Evolutionary conservation across 2,329 filamentous ascomycete species (phyloP).

Genomic region (Juglanconis oblonga): DNA sequence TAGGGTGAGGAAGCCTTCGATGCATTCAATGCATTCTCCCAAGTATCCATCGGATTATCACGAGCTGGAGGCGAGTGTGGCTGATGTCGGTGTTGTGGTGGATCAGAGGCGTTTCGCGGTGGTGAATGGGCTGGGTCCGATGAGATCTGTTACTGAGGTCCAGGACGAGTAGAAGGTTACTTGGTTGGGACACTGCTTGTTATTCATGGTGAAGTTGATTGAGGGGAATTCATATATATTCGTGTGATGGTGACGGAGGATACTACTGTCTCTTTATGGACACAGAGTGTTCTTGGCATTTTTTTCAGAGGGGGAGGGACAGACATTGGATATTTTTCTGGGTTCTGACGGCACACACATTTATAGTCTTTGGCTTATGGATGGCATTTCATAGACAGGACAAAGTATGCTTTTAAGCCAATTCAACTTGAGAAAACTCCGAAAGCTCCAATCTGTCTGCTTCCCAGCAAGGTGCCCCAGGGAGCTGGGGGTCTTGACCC

Average conservation of each 20-base stretch:
- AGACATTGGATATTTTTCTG: neutral
- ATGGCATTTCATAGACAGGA: neutral
- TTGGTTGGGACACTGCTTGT: neutral
- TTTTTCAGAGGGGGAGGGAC: neutral
- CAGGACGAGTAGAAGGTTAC: neutral
- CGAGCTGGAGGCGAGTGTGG: neutral
- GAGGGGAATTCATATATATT: neutral
- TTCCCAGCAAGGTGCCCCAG: constrained; percentile 28
- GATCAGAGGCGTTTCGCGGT: neutral
- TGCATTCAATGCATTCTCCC: neutral
- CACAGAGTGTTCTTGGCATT: neutral
- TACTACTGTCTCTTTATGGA: neutral
- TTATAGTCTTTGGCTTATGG: neutral
- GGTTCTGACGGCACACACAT: neutral
- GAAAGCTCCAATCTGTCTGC: constrained; percentile 36
- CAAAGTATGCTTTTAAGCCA: neutral
- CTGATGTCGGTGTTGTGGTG: neutral
- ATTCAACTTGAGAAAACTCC: neutral
- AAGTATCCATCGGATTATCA: neutral
- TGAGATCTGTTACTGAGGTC: neutral
- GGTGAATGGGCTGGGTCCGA: neutral
- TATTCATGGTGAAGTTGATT: neutral
- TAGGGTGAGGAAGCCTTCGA: no score
- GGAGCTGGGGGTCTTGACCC: constrained; percentile 35
- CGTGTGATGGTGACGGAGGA: neutral